These are phyloP conservation scores for Oryza australiensis DNA, from an alignment of 176 grass and related monocot species.

Conservation along the genomic window DNA sequence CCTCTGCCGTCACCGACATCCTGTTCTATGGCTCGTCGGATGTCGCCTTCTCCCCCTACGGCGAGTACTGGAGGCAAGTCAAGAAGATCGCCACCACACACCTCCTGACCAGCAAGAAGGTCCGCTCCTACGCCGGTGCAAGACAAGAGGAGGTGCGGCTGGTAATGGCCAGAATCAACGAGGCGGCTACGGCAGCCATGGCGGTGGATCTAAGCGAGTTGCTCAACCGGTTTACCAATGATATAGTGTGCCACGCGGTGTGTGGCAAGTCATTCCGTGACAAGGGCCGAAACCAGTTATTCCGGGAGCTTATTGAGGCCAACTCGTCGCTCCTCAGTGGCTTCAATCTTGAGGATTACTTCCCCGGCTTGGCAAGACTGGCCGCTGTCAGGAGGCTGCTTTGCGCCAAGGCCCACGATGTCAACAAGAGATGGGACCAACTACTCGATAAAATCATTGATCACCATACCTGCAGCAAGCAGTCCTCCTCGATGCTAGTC, in stretches of 20 bases:
- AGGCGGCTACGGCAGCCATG: not conserved
- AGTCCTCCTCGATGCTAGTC: not conserved
- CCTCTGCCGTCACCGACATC: not conserved
- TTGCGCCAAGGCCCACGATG: constrained; percentile 6
- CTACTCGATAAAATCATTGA: not conserved
- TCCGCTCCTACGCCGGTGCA: not conserved
- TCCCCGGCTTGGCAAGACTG: constrained; percentile 1
- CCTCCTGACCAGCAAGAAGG: constrained; percentile 27
- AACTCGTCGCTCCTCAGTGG: constrained; percentile 23
- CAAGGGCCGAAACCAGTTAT: constrained; percentile 19
- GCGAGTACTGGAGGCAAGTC: constrained; percentile 38
- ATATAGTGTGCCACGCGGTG: constrained; percentile 39
- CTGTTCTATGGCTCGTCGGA: constrained; percentile 35
- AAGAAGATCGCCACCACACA: constrained; percentile 30
- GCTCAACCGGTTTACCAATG: constrained; percentile 25
- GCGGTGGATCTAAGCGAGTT: constrained; percentile 34
- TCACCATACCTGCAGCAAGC: not conserved
- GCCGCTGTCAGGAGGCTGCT: constrained; percentile 19
- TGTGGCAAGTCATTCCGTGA: not conserved
- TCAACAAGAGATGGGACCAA: not conserved
- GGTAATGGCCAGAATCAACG: not conserved
- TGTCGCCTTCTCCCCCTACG: constrained; percentile 28
- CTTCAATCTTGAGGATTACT: constrained; percentile 46
- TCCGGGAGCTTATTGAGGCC: constrained; percentile 12
- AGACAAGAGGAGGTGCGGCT: not conserved